Base-by-base conservation (phyloP, 441 rosid species). In the Populus trichocarpa region DNA sequence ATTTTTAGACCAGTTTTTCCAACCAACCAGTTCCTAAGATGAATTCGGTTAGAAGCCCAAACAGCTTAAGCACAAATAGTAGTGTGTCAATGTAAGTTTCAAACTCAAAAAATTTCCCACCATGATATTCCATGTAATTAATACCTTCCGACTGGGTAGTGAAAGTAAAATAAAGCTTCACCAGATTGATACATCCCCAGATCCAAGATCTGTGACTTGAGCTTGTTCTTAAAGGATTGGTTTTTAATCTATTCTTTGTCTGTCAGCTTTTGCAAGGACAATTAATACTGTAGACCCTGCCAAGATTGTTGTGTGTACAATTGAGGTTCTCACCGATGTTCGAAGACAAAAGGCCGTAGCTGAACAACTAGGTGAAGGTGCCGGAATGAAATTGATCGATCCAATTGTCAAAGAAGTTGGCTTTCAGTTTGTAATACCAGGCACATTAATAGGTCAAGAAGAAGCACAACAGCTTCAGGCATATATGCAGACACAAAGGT, bases 251-350 rank as follows among this genome's bases (percentile, higher is more conserved):
- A 66, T 40, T 64, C 26, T 68, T 65, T 65, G 20, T 75, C 42
- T 69, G n/a, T 65, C 81, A 85, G 92, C 84, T 87, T 88, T 76
- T 84, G 91, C 88, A 82, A 84, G 81, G 81, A 84, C 69, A 25
- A 25, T 25, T 25, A 85, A 80, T 40, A 84, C 88, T 46, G 79
- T 86, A 36, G 88, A 84, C 75, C 75, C 79, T 53, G 50, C 76
- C 23, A 74, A 80, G 73, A 84, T 88, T 18, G 89, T 87, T 71
- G 85, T 83, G 26, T 87, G 90, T 84, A 71, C 73, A 18, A 26
- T 76, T 64, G 88, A 87, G 74, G 71, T 16, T 5, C 2, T 78
- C 13, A 8, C 38, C 22, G 89, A 88, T 33, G 36, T 59, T 78
- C 72, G 83, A 67, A 59, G 65, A 35, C 81, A 25, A 25, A 77